These are phyloP conservation scores for Curvularia sp. DNA, from an alignment of 2,329 filamentous ascomycete species.

Conservation along the genomic window DNA sequence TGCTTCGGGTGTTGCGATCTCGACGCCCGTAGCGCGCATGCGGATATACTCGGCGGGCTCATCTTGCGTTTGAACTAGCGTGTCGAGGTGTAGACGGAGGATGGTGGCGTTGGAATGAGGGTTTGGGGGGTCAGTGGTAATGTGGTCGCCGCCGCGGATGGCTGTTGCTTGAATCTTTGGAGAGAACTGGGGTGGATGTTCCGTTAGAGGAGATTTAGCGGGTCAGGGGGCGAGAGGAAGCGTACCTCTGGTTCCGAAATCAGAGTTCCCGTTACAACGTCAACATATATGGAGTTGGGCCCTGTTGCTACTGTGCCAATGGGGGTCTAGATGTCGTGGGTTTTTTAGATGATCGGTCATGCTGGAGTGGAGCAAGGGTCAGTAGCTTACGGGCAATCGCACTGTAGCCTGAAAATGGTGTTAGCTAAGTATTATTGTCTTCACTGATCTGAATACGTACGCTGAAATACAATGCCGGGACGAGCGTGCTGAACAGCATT, in stretches of 20 bases:
- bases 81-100: conserved; percentile 8
- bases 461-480: neutral
- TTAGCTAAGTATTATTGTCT: neutral
- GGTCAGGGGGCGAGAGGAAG: neutral
- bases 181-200: neutral
- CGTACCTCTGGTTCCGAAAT: conserved; percentile 5
- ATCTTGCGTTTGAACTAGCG: conserved; percentile 1
- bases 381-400: neutral
- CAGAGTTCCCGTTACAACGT: conserved; percentile 3
- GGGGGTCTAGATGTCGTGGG: neutral
- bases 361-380: neutral
- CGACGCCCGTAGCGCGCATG: conserved; percentile 4
- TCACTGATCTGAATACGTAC: neutral
- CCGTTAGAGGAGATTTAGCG: neutral
- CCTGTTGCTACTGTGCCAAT: conserved; percentile 5
- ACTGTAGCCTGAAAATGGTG: neutral
- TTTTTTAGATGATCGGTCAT: neutral
- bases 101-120: neutral
- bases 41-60: conserved; percentile 6
- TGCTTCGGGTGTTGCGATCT: conserved; percentile 2
- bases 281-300: conserved; percentile 2
- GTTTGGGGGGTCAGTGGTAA: conserved; percentile 6
- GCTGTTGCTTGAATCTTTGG: neutral
- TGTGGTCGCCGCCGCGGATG: conserved; percentile 12
- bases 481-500: neutral